Percentiles rank a stretch among this genome's conserved stretches.
Evolutionary conservation across 2,329 filamentous ascomycete genomes (phyloP).

Genomic region (Aspergillus aculeatus): DNA sequence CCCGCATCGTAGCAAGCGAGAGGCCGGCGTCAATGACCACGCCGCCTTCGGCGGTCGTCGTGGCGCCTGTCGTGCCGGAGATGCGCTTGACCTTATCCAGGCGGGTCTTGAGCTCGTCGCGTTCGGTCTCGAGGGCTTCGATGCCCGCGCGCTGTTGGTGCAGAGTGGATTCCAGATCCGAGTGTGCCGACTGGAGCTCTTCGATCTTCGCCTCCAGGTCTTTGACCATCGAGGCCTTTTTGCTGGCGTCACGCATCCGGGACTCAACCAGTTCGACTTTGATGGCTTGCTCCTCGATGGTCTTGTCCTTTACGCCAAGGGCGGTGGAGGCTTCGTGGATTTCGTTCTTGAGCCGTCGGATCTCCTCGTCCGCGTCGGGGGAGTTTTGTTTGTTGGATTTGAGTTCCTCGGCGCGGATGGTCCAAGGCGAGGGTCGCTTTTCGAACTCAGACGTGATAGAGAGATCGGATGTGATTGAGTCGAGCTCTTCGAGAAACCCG

Average conservation of each 20-base stretch:
- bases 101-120: conserved; percentile 42
- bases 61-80: conserved; percentile 39
- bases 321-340: conserved; percentile 73
- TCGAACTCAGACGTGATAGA: conserved; percentile 78
- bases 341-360: conserved; percentile 75
- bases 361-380: conserved; percentile 79
- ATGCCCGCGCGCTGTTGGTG: conserved; percentile 40
- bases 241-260: conserved; percentile 77
- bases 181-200: conserved; percentile 35
- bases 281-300: conserved; percentile 79
- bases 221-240: conserved; percentile 61
- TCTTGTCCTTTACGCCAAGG: conserved; percentile 72
- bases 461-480: conserved; percentile 67
- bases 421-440: conserved; percentile 73
- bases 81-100: conserved; percentile 45
- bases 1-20: conserved; percentile 43
- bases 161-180: conserved; percentile 32
- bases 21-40: conserved; percentile 38
- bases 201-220: conserved; percentile 45
- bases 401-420: conserved; percentile 75
- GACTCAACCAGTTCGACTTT: conserved; percentile 92
- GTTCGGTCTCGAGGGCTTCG: conserved; percentile 38
- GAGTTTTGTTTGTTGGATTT: conserved; percentile 78
- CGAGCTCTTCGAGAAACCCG: conserved; percentile 66
- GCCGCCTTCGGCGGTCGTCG: conserved; percentile 33